A percentile compares a stretch with the other conserved stretches of the same genome.
phyloP scores from a whole-genome alignment of 2,329 filamentous ascomycete genomes.

The Diplocarpon mali region DNA sequence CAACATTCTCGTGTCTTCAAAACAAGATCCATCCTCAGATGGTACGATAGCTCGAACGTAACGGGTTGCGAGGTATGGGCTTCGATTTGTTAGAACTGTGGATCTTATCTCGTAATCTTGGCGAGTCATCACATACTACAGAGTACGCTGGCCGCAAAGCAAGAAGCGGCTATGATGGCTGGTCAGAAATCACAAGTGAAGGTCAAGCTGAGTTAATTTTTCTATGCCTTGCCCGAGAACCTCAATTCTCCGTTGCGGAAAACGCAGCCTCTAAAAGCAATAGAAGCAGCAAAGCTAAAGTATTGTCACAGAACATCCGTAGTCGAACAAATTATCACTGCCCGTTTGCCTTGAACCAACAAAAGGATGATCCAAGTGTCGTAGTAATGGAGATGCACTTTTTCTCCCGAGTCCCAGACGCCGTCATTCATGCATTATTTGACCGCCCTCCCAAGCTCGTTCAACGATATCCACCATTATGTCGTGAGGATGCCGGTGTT shows the following conservation, averaged over 20 bases:
- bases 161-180: background rate
- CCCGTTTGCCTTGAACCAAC: slow-evolving; percentile 14
- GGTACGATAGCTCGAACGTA: too few relatives aligned
- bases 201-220: background rate
- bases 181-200: background rate
- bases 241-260: background rate
- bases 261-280: slow-evolving; percentile 8
- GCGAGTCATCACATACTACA: background rate
- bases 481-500: slow-evolving; percentile 10
- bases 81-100: too few relatives aligned
- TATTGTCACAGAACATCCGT: slow-evolving; percentile 11
- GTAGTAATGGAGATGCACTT: slow-evolving; percentile 17
- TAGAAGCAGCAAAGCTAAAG: slow-evolving; percentile 2
- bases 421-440: slow-evolving; percentile 25
- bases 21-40: too few relatives aligned
- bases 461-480: slow-evolving; percentile 22
- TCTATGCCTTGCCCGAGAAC: slow-evolving; percentile 1
- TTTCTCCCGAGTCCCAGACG: slow-evolving; percentile 15
- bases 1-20: too few relatives aligned
- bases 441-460: background rate
- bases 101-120: too few relatives aligned
- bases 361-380: slow-evolving; percentile 15
- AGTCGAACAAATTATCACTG: slow-evolving; percentile 19
- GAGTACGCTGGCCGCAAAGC: background rate
- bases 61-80: too few relatives aligned